Evolutionary conservation across 768 basidiomycete species (phyloP).

Genomic region (Tylopilus rubrobrunneus): DNA sequence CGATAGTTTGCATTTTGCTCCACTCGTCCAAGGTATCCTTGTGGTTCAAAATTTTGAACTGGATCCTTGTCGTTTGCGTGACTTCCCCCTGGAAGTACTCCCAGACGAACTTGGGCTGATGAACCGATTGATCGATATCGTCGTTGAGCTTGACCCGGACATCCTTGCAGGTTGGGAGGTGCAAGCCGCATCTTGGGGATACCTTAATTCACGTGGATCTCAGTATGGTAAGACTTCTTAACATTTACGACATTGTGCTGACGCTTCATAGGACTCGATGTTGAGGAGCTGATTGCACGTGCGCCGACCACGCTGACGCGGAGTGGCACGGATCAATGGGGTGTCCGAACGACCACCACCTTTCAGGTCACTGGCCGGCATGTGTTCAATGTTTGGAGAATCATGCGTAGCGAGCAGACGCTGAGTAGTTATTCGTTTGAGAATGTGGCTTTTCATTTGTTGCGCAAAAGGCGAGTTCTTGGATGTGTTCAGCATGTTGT

Average conservation of each 20-base stretch:
- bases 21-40: constrained; percentile 48
- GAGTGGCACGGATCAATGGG: constrained; percentile 62
- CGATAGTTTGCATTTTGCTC: constrained; percentile 28
- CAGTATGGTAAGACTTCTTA: constrained; percentile 44
- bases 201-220: constrained; percentile 61
- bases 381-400: constrained; percentile 88
- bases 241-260: not conserved
- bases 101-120: constrained; percentile 75
- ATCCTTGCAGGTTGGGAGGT: constrained; percentile 92
- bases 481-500: not conserved
- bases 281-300: constrained; percentile 71
- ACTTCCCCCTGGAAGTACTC: constrained; percentile 48
- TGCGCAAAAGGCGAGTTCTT: constrained; percentile 61
- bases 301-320: constrained; percentile 47
- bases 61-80: constrained; percentile 39
- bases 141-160: constrained; percentile 83
- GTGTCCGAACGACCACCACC: constrained; percentile 66
- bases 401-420: constrained; percentile 82
- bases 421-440: constrained; percentile 84
- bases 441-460: constrained; percentile 79
- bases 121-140: constrained; percentile 69
- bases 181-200: constrained; percentile 88
- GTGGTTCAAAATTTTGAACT: constrained; percentile 41
- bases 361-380: constrained; percentile 87
- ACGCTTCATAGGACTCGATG: constrained; percentile 55